phyloP scores from a whole-genome alignment of 495 filamentous ascomycete species.

The Tetracladium setigerum region DNA sequence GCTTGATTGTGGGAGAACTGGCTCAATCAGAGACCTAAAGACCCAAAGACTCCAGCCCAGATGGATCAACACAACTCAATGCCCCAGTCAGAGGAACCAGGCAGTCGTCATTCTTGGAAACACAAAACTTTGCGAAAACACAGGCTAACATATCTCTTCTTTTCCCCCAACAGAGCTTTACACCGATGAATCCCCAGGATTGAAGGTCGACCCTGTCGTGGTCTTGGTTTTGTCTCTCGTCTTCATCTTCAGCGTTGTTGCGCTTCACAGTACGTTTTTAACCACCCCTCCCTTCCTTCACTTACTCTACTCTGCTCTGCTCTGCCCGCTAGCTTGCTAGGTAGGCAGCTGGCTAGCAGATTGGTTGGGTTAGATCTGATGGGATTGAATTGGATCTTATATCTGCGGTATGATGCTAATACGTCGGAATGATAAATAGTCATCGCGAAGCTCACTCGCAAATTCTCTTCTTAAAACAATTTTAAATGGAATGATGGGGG shows the following conservation, averaged over 20 bases:
- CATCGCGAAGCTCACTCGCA: conserved; percentile 92
- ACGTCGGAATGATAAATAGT: conserved; percentile 44
- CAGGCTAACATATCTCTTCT: neutral
- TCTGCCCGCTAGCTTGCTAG: neutral
- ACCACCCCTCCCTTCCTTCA: neutral
- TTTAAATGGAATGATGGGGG: too few relatives aligned
- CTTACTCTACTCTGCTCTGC: neutral
- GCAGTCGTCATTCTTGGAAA: too few relatives aligned
- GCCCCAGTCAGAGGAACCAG: too few relatives aligned
- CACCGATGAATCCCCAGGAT: conserved; percentile 92
- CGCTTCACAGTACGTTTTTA: conserved; percentile 74
- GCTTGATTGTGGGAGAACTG: too few relatives aligned
- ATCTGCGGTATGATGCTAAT: neutral
- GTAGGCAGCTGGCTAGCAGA: conserved; percentile 5
- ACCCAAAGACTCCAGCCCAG: too few relatives aligned
- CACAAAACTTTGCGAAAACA: too few relatives aligned
- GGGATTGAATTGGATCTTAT: neutral
- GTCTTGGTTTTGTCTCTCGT: conserved; percentile 90
- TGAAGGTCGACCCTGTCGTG: conserved; percentile 96
- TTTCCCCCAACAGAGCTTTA: conserved; percentile 58
- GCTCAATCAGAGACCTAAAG: too few relatives aligned
- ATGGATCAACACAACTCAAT: too few relatives aligned
- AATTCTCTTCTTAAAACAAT: conserved; percentile 73
- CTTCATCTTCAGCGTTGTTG: conserved; percentile 98
- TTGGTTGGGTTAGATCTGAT: conserved; percentile 22